These are phyloP conservation scores for Mycotypha africana DNA, from an alignment of 371 early-diverging fungal species.

Conservation along the genomic window DNA sequence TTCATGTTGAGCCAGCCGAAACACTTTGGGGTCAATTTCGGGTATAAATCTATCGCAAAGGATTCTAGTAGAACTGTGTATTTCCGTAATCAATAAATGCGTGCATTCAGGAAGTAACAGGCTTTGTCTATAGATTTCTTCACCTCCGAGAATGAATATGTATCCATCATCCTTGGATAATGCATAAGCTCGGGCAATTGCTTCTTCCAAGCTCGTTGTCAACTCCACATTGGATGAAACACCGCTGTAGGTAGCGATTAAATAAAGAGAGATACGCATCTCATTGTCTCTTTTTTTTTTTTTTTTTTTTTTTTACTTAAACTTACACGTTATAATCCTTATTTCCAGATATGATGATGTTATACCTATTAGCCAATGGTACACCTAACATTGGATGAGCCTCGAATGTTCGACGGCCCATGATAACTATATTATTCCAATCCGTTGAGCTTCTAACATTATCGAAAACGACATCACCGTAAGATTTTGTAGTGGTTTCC, in stretches of 20 bases:
- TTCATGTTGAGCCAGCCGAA: conserved; percentile 23
- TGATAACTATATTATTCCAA: conserved; percentile 71
- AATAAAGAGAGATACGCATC: no score
- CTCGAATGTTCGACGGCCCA: conserved; percentile 89
- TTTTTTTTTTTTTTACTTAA: no score
- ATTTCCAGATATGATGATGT: conserved; percentile 78
- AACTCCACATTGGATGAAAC: no score
- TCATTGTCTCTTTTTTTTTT: no score
- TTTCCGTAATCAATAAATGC: conserved; percentile 56
- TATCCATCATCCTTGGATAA: conserved; percentile 14
- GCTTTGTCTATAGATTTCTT: conserved; percentile 52
- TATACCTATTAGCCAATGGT: conserved; percentile 72
- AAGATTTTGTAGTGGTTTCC: conserved; percentile 54
- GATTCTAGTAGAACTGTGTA: conserved; percentile 31
- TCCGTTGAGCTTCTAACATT: no score
- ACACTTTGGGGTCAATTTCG: conserved; percentile 29
- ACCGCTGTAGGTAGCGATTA: no score
- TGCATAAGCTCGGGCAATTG: conserved; percentile 2
- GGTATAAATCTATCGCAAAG: conserved; percentile 73
- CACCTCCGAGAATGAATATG: conserved; percentile 63
- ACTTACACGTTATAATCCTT: conserved; percentile 47
- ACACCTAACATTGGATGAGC: conserved; percentile 73
- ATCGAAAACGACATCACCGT: conserved; percentile 5
- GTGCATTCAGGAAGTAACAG: conserved; percentile 46
- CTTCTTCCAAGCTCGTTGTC: no score